Evolutionary conservation across 192 early-diverging fungal species (phyloP), one percentile per base, ranked within the genome.

Genomic region (Coemansia pectinata): DNA sequence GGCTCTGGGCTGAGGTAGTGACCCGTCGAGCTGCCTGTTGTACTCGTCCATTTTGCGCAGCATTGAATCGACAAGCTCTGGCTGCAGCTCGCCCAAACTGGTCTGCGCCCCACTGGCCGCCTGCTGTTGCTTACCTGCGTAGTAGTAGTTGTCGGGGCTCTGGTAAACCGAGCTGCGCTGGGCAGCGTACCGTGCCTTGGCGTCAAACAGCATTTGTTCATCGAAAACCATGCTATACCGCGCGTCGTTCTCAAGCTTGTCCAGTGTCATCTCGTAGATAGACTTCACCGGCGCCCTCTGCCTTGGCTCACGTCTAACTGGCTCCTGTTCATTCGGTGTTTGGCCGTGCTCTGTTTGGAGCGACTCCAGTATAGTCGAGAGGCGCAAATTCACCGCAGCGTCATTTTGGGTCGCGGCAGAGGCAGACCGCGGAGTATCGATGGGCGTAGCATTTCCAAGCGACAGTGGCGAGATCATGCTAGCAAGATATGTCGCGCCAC

Each of bases 161-260:
- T 83, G 80, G 67, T 83, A 83, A 31, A 83, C 66, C 7, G 80
- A 83, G 48, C 75, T 77, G 63, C 80, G 75, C 63, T 83, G 80
- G 0, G 75, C 72, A 0, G 80, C 80, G 29, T 74, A 83, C 66
- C 60, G 69, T 29, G 80, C 75, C 66, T 83, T 83, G 31, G 80
- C 80, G 29, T 74, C 64, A 39, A 83, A 83, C 52, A 83, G 11
- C 1, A 70, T 42, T 42, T 70, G 80, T 42, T 83, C 75, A 52
- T 83, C 80, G 23, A 83, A 74, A 19, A 72, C 17, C 66, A 74
- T 67, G 66, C 80, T 74, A 33, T 60, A 73, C 10, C 75, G 69
- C 27, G 70, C 66, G 55, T 77, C 80, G 58, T 68, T 65, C 60
- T 81, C 80, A n/a, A 83, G 68, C 69, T 83, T 77, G 42, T 83